These are phyloP conservation scores for Tolypocladium guangdongense DNA, from an alignment of 2,329 filamentous ascomycete genomes.

Conservation along the genomic window DNA sequence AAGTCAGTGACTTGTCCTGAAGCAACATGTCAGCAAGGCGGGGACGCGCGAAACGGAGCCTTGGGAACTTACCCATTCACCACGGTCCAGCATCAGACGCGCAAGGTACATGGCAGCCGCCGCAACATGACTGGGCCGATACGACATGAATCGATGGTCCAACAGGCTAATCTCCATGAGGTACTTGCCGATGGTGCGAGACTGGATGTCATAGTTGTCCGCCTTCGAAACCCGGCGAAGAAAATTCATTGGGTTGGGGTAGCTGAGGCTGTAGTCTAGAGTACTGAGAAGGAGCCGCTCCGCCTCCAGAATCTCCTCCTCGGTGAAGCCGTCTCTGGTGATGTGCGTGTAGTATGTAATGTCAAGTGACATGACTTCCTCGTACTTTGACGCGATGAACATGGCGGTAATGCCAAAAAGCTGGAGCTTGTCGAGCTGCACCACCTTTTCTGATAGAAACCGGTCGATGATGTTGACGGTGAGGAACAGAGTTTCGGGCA, in stretches of 20 bases:
- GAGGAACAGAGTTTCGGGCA: constrained; percentile 93
- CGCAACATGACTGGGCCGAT: constrained; percentile 79
- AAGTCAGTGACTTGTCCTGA: constrained; percentile 71
- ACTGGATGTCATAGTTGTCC: constrained; percentile 98
- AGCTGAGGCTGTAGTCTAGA: constrained; percentile 93
- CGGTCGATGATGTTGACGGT: constrained; percentile 98
- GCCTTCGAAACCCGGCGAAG: constrained; percentile 96
- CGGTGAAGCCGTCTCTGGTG: constrained; percentile 90
- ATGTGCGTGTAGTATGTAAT: constrained; percentile 96
- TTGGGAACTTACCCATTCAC: constrained; percentile 70
- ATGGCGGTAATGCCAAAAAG: constrained; percentile 96
- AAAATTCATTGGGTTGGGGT: constrained; percentile 99
- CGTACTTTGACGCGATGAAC: constrained; percentile 99
- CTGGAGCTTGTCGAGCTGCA: constrained; percentile 91
- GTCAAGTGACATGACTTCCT: constrained; percentile 93
- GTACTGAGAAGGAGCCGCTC: constrained; percentile 88
- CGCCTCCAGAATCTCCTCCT: constrained; percentile 92
- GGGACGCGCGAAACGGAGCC: neutral
- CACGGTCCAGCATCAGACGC: constrained; percentile 79
- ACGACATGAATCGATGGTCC: constrained; percentile 87
- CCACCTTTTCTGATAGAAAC: constrained; percentile 89
- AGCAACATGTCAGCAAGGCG: constrained; percentile 16
- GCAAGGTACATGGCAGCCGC: constrained; percentile 93
- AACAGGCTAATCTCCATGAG: constrained; percentile 93
- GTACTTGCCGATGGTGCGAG: constrained; percentile 93